A percentile compares a stretch with the other conserved stretches of the same genome.
phyloP scores from a whole-genome alignment of 768 basidiomycete species.

The Suillus clintonianus region DNA sequence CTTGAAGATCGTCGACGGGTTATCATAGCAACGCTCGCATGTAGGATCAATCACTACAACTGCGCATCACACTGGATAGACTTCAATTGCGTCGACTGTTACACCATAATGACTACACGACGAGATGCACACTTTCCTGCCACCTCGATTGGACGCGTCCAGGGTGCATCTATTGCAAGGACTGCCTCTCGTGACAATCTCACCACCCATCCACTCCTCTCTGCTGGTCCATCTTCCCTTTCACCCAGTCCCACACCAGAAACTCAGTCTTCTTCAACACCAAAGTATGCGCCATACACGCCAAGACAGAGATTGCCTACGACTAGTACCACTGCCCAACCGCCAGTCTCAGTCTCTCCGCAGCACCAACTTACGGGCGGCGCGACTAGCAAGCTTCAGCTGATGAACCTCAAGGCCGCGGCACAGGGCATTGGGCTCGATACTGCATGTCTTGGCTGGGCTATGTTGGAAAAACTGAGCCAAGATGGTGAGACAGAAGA shows the following conservation, averaged over 20 bases:
- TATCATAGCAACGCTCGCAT: background rate
- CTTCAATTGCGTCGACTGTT: background rate
- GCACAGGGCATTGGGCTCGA: slow-evolving; percentile 71
- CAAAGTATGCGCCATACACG: slow-evolving; percentile 76
- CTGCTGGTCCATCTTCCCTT: slow-evolving; percentile 36
- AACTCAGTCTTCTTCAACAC: slow-evolving; percentile 19
- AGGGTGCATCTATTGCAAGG: slow-evolving; percentile 44
- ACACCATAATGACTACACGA: slow-evolving; percentile 34
- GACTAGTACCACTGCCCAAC: slow-evolving; percentile 42
- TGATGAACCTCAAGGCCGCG: slow-evolving; percentile 73
- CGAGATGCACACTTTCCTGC: slow-evolving; percentile 47
- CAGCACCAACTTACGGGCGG: slow-evolving; percentile 53
- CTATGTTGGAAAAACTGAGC: slow-evolving; percentile 72
- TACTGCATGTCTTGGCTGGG: slow-evolving; percentile 68
- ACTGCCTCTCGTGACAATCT: slow-evolving; percentile 54
- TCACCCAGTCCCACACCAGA: slow-evolving; percentile 30
- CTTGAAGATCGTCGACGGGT: background rate
- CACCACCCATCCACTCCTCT: slow-evolving; percentile 67
- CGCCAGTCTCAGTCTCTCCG: slow-evolving; percentile 37
- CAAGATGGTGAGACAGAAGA: slow-evolving; percentile 54
- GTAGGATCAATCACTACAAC: background rate
- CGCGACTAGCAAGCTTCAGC: slow-evolving; percentile 68
- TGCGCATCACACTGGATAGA: background rate
- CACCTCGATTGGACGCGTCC: slow-evolving; percentile 54
- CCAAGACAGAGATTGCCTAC: slow-evolving; percentile 66